phyloP scores from a whole-genome alignment of 2,329 filamentous ascomycete genomes.

The Hypoxylon sp. region DNA sequence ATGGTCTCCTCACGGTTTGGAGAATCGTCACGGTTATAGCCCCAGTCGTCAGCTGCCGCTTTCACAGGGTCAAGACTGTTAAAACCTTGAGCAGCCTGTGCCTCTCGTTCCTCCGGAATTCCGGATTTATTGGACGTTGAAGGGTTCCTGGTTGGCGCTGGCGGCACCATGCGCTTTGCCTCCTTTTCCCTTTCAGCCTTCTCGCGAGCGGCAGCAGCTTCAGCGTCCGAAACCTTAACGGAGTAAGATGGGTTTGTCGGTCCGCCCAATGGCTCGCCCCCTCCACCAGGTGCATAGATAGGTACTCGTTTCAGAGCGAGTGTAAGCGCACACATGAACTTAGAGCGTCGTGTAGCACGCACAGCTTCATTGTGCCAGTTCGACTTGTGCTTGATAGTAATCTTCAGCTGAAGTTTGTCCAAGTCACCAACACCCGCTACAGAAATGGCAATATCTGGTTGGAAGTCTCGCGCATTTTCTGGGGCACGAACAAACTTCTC shows the following conservation, averaged over 20 bases:
- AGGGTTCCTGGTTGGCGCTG: constrained; percentile 47
- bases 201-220: constrained; percentile 75
- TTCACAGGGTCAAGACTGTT: constrained; percentile 58
- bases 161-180: constrained; percentile 75
- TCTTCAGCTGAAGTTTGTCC: constrained; percentile 86
- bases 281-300: constrained; percentile 85
- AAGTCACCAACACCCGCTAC: constrained; percentile 85
- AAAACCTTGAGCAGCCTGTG: constrained; percentile 62
- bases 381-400: constrained; percentile 92
- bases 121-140: constrained; percentile 43
- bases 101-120: constrained; percentile 57
- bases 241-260: constrained; percentile 85
- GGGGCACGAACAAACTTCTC: constrained; percentile 84
- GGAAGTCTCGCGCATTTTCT: constrained; percentile 93
- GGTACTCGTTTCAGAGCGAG: constrained; percentile 88
- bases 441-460: constrained; percentile 84
- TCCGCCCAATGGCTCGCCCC: constrained; percentile 71
- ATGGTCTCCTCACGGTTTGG: constrained; percentile 50
- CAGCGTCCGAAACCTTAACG: constrained; percentile 79
- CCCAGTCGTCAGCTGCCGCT: constrained; percentile 59
- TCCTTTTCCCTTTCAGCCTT: constrained; percentile 73
- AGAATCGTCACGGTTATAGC: constrained; percentile 57
- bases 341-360: constrained; percentile 85
- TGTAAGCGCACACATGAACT: constrained; percentile 96
- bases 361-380: constrained; percentile 92